phyloP scores from a whole-genome alignment of 2,329 filamentous ascomycete species.

The Lecanoromycetidae sp. region DNA sequence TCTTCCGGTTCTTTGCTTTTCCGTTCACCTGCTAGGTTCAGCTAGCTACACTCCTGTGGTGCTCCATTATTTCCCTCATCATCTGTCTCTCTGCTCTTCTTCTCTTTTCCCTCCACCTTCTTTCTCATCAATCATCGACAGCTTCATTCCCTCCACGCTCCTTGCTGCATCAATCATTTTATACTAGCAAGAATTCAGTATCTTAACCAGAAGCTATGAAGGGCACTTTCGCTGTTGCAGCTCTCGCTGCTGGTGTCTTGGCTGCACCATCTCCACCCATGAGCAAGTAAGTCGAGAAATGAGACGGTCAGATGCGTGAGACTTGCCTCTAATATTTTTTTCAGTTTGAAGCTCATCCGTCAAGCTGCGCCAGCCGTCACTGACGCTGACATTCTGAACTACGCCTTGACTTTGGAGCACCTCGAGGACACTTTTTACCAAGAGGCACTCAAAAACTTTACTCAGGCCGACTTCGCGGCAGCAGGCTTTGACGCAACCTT shows the following conservation, averaged over 20 bases:
- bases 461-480: slow-evolving; percentile 35
- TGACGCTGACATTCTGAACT: slow-evolving; percentile 19
- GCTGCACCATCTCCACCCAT: slow-evolving; percentile 12
- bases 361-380: slow-evolving; percentile 15
- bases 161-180: neutral
- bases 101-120: slow-evolving; percentile 1
- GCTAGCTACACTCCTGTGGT: neutral
- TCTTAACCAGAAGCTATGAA: slow-evolving; percentile 11
- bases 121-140: neutral
- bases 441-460: slow-evolving; percentile 46
- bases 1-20: too few relatives aligned
- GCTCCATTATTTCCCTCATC: neutral
- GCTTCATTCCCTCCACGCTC: neutral
- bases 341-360: slow-evolving; percentile 12
- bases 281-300: slow-evolving; percentile 9
- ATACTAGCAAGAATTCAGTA: neutral
- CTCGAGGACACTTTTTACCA: slow-evolving; percentile 51
- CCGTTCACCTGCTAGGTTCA: too few relatives aligned
- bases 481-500: slow-evolving; percentile 40
- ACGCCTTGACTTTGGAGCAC: slow-evolving; percentile 34
- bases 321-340: neutral
- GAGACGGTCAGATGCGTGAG: neutral
- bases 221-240: slow-evolving; percentile 11
- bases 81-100: neutral
- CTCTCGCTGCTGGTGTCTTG: slow-evolving; percentile 12